phyloP scores from a whole-genome alignment of 306 rosid genomes.

The Acacia melanoxylon region DNA sequence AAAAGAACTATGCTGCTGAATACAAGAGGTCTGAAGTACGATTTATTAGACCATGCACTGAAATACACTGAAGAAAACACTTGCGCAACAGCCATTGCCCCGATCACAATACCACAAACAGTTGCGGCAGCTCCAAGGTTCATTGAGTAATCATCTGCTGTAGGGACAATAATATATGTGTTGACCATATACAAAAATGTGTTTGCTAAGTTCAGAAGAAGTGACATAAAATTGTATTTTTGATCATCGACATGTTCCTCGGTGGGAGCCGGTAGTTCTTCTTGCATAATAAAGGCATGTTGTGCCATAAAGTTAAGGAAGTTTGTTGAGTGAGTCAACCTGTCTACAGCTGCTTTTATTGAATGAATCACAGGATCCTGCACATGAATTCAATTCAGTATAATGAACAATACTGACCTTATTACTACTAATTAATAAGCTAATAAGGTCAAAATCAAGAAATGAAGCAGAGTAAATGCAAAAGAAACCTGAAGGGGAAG shows the following conservation, averaged over 20 bases:
- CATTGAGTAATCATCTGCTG: constrained; percentile 95
- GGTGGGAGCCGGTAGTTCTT: constrained; percentile 72
- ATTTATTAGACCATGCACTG: constrained; percentile 98
- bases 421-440: constrained; percentile 7
- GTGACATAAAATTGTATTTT: constrained; percentile 84
- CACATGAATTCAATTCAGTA: constrained; percentile 39
- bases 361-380: constrained; percentile 92
- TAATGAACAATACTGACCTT: constrained; percentile 16
- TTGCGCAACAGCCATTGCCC: constrained; percentile 99
- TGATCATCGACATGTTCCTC: constrained; percentile 72
- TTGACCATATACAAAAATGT: constrained; percentile 98
- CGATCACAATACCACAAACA: constrained; percentile 94
- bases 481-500: constrained; percentile 84
- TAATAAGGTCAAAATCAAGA: constrained; percentile 10
- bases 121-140: constrained; percentile 99
- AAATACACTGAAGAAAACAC: constrained; percentile 96
- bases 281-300: constrained; percentile 96
- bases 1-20: constrained; percentile 91
- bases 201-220: constrained; percentile 84
- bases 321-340: constrained; percentile 88
- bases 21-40: constrained; percentile 91
- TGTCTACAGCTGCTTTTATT: constrained; percentile 86
- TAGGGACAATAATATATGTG: constrained; percentile 96
- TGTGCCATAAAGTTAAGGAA: constrained; percentile 92
- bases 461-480: constrained; percentile 18